Conservation (phyloP, 345 rosid species). For the Eucalyptus sp. region DNA sequence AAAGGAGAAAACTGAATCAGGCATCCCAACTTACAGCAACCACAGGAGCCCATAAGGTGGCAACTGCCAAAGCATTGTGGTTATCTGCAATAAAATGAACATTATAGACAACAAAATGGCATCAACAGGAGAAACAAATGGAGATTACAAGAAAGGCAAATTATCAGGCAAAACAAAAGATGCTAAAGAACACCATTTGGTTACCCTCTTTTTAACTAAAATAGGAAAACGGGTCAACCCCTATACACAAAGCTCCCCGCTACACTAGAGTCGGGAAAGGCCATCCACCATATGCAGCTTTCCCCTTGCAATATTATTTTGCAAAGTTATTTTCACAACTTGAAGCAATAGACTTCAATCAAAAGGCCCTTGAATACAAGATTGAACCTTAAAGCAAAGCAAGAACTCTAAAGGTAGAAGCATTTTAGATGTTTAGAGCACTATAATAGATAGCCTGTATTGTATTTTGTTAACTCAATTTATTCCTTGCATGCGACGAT, state of each 20-base stretch:
- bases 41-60: conserved; percentile 88
- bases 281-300: background rate
- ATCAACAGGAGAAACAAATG: background rate
- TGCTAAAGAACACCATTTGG: background rate
- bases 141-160: background rate
- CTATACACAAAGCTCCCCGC: background rate
- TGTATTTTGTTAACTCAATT: background rate
- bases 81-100: conserved; percentile 61
- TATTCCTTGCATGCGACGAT: background rate
- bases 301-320: background rate
- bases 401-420: background rate
- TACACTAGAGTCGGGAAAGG: background rate
- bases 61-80: conserved; percentile 80
- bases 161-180: background rate
- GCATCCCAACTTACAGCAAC: conserved; percentile 57
- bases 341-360: background rate
- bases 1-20: background rate
- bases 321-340: background rate
- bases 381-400: background rate
- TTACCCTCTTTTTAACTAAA: background rate
- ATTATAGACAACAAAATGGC: background rate
- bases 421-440: background rate
- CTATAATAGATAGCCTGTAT: background rate
- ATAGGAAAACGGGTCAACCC: background rate
- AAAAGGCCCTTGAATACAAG: background rate